Conservation (phyloP, 2,329 filamentous ascomycete species). For the Curvularia eragrostidis region DNA sequence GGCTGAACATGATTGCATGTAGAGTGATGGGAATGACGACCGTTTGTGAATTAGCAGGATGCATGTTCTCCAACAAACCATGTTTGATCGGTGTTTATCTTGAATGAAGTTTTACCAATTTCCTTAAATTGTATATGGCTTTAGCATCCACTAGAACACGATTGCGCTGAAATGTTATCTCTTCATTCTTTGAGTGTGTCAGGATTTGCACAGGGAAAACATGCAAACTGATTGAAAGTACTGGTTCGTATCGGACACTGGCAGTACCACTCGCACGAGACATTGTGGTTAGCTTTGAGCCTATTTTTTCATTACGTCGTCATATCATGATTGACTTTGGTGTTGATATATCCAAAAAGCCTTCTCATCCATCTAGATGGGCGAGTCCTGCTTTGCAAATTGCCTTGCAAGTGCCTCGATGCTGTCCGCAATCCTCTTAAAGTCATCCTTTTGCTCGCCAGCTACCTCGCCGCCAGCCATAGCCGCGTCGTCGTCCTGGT, state of each 20-base stretch:
- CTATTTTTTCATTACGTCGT: not conserved
- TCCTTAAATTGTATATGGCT: not conserved
- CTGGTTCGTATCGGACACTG: not conserved
- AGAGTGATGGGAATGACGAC: not conserved
- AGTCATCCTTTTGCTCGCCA: slow-evolving; percentile 53
- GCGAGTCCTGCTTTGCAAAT: slow-evolving; percentile 52
- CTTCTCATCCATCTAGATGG: slow-evolving; percentile 28
- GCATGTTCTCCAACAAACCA: no score
- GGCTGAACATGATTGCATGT: not conserved
- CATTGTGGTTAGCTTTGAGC: not conserved
- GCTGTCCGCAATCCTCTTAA: slow-evolving; percentile 52
- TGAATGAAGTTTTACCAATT: not conserved
- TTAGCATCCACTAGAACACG: no score
- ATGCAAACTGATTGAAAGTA: not conserved
- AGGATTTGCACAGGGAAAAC: not conserved
- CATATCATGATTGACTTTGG: not conserved
- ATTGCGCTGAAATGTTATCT: no score
- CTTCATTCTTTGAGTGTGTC: no score
- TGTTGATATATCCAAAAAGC: not conserved
- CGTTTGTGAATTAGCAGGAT: not conserved
- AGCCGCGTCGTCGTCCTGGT: slow-evolving; percentile 48
- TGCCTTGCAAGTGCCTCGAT: slow-evolving; percentile 51
- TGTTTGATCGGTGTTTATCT: not conserved
- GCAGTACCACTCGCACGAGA: not conserved
- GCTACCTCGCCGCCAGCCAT: slow-evolving; percentile 44